These are phyloP conservation scores for Lagenaria siceraria DNA, from an alignment of 306 rosid genomes.

Conservation along the genomic window DNA sequence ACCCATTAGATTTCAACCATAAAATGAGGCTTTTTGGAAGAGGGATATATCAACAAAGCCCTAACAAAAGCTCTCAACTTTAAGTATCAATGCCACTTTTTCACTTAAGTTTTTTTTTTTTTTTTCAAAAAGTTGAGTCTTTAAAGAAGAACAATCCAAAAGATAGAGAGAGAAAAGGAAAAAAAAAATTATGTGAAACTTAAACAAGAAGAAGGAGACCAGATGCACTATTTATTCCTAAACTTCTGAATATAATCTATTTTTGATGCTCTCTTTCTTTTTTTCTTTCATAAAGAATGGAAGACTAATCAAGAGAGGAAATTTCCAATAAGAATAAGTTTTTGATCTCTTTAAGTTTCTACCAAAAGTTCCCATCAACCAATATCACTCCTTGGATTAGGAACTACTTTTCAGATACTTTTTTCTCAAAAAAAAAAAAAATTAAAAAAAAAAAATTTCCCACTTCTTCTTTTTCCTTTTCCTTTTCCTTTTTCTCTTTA, in stretches of 20 bases:
- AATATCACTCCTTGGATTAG: slow-evolving; percentile 23
- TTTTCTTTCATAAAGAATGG: not conserved
- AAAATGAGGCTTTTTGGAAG: not conserved
- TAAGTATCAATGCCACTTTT: slow-evolving; percentile 5
- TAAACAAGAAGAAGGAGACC: slow-evolving; percentile 7
- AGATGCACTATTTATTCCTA: slow-evolving; percentile 7
- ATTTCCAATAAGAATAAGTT: not conserved
- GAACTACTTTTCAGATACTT: slow-evolving; percentile 26
- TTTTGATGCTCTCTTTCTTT: not conserved
- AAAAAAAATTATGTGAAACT: slow-evolving; percentile 7
- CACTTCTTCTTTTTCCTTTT: slow-evolving; percentile 1
- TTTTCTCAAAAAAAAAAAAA: not conserved
- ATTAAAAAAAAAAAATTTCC: not conserved
- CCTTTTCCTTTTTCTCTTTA: not conserved
- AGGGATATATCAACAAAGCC: not conserved
- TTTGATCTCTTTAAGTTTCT: not conserved
- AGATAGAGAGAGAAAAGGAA: not conserved
- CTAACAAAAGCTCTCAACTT: not conserved
- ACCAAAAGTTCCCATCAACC: not conserved
- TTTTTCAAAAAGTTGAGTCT: slow-evolving; percentile 9
- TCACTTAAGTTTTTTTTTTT: no score
- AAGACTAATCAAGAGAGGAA: not conserved
- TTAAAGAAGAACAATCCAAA: not conserved
- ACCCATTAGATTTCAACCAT: not conserved
- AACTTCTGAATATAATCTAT: not conserved